These are phyloP conservation scores for Cercospora sesami DNA, from an alignment of 2,329 filamentous ascomycete species.

Conservation along the genomic window DNA sequence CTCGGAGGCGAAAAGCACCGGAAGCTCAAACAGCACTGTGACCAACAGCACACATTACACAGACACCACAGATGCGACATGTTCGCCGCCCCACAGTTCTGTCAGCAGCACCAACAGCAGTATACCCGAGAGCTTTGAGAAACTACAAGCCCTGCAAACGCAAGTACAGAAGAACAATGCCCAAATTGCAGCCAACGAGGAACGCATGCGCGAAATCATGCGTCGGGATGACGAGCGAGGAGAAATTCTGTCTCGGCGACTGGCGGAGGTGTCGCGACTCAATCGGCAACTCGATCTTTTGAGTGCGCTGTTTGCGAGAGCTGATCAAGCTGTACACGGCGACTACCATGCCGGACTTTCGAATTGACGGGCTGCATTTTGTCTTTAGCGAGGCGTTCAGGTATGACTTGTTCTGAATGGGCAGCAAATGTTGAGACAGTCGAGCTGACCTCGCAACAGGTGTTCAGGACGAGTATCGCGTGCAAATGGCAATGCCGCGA, in stretches of 20 bases:
- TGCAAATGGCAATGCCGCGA: not conserved
- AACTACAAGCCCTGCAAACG: constrained; percentile 21
- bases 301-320: constrained; percentile 19
- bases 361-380: constrained; percentile 3
- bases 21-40: constrained; percentile 16
- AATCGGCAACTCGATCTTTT: constrained; percentile 23
- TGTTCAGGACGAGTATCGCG: not conserved
- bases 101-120: constrained; percentile 20
- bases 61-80: constrained; percentile 14
- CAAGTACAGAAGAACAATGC: constrained; percentile 26
- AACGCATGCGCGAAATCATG: constrained; percentile 24
- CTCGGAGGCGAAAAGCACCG: constrained; percentile 19
- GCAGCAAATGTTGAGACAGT: not conserved
- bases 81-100: constrained; percentile 21
- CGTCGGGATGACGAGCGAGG: constrained; percentile 16
- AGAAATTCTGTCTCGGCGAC: constrained; percentile 15
- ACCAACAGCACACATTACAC: constrained; percentile 13
- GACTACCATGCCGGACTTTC: constrained; percentile 19
- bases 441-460: not conserved
- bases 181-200: constrained; percentile 25
- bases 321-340: constrained; percentile 20
- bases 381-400: constrained; percentile 1
- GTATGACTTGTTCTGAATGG: not conserved
- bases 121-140: constrained; percentile 19
- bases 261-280: constrained; percentile 22